Percentiles rank a stretch among this genome's conserved stretches.
Conservation (phyloP, 305 asterid species). For the Fraxinus xanthoxyloides region DNA sequence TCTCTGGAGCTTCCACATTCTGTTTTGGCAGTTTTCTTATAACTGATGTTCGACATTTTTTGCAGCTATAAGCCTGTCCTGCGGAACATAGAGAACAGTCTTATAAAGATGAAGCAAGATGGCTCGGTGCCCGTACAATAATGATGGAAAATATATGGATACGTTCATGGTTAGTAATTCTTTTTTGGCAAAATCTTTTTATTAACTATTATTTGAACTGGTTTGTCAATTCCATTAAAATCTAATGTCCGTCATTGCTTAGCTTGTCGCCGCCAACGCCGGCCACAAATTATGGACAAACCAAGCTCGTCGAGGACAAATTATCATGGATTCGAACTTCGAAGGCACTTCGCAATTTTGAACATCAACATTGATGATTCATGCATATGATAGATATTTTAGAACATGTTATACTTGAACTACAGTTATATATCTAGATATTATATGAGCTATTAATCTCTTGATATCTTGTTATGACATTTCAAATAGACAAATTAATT, state of each 20-base stretch:
- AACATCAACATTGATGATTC: background rate
- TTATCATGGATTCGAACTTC: background rate
- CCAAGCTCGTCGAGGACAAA: background rate
- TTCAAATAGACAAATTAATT: too few relatives aligned
- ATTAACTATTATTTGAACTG: background rate
- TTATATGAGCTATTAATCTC: background rate
- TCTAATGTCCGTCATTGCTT: background rate
- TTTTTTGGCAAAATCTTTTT: background rate
- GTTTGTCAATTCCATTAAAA: background rate
- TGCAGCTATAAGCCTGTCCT: conserved; percentile 81
- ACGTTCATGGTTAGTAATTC: background rate
- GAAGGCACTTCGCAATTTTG: background rate
- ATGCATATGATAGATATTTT: background rate
- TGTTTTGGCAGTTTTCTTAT: background rate
- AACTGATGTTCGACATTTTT: background rate
- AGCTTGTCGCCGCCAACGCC: background rate
- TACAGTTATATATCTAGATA: too few relatives aligned
- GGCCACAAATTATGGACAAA: background rate
- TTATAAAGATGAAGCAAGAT: conserved; percentile 81
- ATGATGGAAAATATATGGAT: background rate
- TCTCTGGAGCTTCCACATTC: conserved; percentile 16
- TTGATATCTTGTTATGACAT: background rate
- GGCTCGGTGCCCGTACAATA: conserved; percentile 52
- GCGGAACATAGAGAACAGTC: conserved; percentile 74
- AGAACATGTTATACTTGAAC: background rate